Conservation (phyloP, 306 rosid genomes). For the Corylus heterophylla region DNA sequence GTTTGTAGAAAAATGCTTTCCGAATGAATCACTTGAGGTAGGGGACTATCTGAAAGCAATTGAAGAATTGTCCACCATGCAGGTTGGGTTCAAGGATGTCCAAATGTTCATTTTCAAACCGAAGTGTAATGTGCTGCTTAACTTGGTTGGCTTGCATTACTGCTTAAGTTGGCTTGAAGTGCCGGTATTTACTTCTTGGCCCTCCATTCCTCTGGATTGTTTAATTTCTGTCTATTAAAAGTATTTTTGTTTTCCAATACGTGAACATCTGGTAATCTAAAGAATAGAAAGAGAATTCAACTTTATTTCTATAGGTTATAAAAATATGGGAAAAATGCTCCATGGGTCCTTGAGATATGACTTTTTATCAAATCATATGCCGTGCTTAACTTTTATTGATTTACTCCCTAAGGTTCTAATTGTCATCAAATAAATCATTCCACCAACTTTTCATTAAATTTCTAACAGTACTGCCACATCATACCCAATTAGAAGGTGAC, state of each 20-base stretch:
- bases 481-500: no score
- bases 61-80: constrained; percentile 35
- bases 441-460: no score
- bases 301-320: neutral
- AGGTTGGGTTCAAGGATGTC: constrained; percentile 68
- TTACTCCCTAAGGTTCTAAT: no score
- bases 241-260: neutral
- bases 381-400: no score
- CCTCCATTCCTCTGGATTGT: constrained; percentile 9
- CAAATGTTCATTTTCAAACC: constrained; percentile 64
- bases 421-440: no score
- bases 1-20: constrained; percentile 51
- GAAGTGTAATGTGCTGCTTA: constrained; percentile 48
- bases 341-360: no score
- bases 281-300: neutral
- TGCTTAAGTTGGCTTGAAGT: constrained; percentile 51
- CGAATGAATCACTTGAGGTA: constrained; percentile 54
- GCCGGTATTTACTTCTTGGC: constrained; percentile 49
- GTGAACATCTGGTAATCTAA: neutral
- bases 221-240: constrained; percentile 1
- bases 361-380: no score
- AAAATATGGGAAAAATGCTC: neutral
- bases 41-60: constrained; percentile 65
- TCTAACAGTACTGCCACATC: no score
- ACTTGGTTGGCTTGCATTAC: constrained; percentile 79